Evolutionary conservation across 1,284 basidiomycete species (phyloP).

Genomic region (Thelephora terrestris): DNA sequence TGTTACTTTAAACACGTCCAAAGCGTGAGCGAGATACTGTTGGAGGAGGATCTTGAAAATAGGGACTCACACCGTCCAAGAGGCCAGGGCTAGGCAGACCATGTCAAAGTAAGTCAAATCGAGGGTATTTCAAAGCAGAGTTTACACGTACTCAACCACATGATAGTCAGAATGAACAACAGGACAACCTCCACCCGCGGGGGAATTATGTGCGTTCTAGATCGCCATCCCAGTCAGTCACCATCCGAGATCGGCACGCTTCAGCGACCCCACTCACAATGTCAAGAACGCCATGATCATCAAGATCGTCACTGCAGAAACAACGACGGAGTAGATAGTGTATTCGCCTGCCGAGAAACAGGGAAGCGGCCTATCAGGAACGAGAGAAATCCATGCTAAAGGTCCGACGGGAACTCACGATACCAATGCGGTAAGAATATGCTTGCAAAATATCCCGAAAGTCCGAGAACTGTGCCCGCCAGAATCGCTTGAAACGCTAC

Average conservation of each 20-base stretch:
- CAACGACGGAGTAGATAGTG: slow-evolving; percentile 54
- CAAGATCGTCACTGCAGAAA: slow-evolving; percentile 54
- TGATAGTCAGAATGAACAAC: slow-evolving; percentile 42
- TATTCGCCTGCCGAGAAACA: slow-evolving; percentile 42
- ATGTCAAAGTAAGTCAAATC: background rate
- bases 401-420: slow-evolving; percentile 31
- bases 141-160: slow-evolving; percentile 54
- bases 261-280: slow-evolving; percentile 29
- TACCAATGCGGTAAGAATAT: slow-evolving; percentile 55
- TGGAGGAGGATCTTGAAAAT: background rate
- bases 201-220: slow-evolving; percentile 28
- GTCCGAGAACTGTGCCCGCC: slow-evolving; percentile 59
- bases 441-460: slow-evolving; percentile 53
- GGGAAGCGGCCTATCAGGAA: slow-evolving; percentile 3
- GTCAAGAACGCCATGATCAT: slow-evolving; percentile 32
- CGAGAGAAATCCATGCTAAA: background rate
- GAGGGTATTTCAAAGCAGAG: background rate
- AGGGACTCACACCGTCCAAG: slow-evolving; percentile 56
- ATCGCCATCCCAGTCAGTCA: background rate
- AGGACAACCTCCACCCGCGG: slow-evolving; percentile 49
- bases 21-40: background rate
- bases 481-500: slow-evolving; percentile 59
- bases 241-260: slow-evolving; percentile 3
- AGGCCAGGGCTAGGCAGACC: slow-evolving; percentile 47
- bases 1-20: background rate